Evolutionary conservation across 257 asterid species (phyloP).

Genomic region (Cynanchum wilfordii): DNA sequence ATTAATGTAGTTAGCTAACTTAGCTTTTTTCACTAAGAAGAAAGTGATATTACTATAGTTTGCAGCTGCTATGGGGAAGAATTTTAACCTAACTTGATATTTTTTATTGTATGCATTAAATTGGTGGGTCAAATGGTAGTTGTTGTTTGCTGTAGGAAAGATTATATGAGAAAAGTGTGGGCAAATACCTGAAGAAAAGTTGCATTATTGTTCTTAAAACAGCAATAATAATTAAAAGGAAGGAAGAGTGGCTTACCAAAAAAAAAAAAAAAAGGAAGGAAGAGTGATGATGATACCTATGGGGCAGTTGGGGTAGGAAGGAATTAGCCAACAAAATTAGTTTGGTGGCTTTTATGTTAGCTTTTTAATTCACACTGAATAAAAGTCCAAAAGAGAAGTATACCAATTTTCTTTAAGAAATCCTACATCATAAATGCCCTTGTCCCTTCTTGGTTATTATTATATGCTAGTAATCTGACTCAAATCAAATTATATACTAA

Average conservation of each 20-base stretch:
- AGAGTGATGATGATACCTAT: neutral
- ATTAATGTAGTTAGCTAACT: neutral
- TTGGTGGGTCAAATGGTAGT: constrained; percentile 5
- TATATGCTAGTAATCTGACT: neutral
- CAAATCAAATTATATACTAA: neutral
- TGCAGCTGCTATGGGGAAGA: neutral
- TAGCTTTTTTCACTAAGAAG: neutral
- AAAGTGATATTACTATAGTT: neutral
- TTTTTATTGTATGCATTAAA: neutral
- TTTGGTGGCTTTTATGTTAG: neutral
- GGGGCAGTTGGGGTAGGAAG: constrained; percentile 13
- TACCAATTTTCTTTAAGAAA: neutral
- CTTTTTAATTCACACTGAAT: neutral
- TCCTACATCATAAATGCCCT: neutral
- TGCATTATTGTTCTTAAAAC: neutral
- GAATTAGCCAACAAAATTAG: constrained; percentile 6
- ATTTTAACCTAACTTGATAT: neutral
- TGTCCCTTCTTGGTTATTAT: neutral
- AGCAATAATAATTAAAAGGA: neutral
- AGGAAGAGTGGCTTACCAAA: too few species aligned
- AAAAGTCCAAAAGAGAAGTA: neutral
- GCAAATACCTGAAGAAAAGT: neutral
- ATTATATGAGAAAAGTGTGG: neutral
- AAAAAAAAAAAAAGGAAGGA: neutral
- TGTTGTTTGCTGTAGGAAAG: neutral